Percentiles rank a stretch among this genome's conserved stretches.
Evolutionary conservation across 805 yeast genomes (phyloP).

Genomic region (Starmera amethionina): DNA sequence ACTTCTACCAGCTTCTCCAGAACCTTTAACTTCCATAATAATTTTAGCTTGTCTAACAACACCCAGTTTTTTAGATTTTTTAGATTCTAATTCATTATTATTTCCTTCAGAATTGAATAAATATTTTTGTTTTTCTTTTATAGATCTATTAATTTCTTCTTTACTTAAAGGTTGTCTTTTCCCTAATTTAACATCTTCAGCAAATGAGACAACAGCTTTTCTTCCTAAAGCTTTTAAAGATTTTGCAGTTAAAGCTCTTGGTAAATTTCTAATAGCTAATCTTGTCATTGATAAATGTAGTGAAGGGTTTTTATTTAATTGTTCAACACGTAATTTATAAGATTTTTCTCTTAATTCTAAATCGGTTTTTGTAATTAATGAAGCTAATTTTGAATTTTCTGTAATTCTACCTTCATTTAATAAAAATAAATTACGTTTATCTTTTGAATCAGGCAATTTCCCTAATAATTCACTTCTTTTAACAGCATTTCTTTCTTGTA

Average conservation of each 20-base stretch:
- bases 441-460: constrained; percentile 69
- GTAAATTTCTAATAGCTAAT: constrained; percentile 88
- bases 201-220: constrained; percentile 90
- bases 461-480: constrained; percentile 73
- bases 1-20: constrained; percentile 81
- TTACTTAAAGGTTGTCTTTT: constrained; percentile 77
- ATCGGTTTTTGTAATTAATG: constrained; percentile 57
- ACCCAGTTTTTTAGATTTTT: constrained; percentile 70
- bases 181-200: constrained; percentile 71
- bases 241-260: constrained; percentile 84
- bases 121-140: constrained; percentile 45
- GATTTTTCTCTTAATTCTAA: constrained; percentile 84
- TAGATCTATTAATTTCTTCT: constrained; percentile 80
- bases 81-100: constrained; percentile 29
- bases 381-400: constrained; percentile 69
- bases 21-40: constrained; percentile 83
- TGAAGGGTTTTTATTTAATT: constrained; percentile 82
- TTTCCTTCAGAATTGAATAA: not conserved
- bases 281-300: constrained; percentile 91
- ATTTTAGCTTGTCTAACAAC: constrained; percentile 91
- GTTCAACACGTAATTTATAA: constrained; percentile 76
- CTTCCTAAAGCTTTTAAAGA: constrained; percentile 87
- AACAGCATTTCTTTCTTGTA: constrained; percentile 63
- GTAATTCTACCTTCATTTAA: constrained; percentile 92
- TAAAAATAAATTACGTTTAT: constrained; percentile 75